Evolutionary conservation across 2,329 filamentous ascomycete species (phyloP), one percentile per base, ranked within the genome.

Genomic region (Epichloe aotearoae): DNA sequence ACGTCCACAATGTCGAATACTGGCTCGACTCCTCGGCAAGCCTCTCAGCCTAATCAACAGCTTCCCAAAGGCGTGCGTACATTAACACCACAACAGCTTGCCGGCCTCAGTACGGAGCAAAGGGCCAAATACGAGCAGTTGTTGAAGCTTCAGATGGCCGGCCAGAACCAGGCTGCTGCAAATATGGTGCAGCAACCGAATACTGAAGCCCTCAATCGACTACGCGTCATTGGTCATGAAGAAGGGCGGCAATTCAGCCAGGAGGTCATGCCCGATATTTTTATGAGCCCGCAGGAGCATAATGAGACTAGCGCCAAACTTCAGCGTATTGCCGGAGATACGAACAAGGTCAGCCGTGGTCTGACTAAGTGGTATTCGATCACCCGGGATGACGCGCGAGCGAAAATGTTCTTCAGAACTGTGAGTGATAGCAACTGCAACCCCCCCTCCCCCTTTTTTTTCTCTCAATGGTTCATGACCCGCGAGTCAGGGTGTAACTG

Each of bases 351-450:
- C 19, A 69, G 69, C 17, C 70, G 68, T 51, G 64, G 65, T 1
- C 58, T 79, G 4, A 64, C 62, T 30, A 70, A 64, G 20, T 79
- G 75, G 75, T 79, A 74, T 53, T 57, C 61, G 3, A 58, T 71
- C 19, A 73, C 72, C 1, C 66, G 64, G 15, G 75, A 80, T 51
- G 75, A 80, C 50, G 58, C 56, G 11, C 70, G 75, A 38, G 72
- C 74, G 4, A 72, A 66, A 55, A 68, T 71, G 64, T 79, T 77
- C 55, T 77, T 79, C 65, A 70, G 69, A 57, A 69, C 68, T 54
- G 75, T 79, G 66, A 68, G 75, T 69, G 11, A 17, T 37, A 33
- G 20, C 8, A 36, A 36, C 30, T 4, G n/a, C 41, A 30, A 15
- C n/a, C 5, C 17, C 41, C n/a, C 23, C 23, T 20, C 6, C 23